Conservation (phyloP, 202 grass and related monocot genomes). For the Carex arenaria region DNA sequence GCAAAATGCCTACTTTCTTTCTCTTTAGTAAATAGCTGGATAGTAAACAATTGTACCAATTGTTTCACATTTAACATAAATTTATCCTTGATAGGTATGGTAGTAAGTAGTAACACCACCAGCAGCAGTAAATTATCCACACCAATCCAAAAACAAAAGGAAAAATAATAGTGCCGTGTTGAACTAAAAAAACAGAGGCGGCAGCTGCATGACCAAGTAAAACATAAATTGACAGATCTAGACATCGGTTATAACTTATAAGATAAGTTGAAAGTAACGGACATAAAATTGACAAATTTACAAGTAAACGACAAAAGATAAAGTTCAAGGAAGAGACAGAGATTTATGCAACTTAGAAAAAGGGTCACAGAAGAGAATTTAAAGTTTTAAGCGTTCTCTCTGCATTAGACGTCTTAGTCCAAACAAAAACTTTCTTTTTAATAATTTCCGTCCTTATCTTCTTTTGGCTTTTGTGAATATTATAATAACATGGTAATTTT, state of each 20-base stretch:
- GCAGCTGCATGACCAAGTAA: neutral
- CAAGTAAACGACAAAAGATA: neutral
- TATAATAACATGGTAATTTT: neutral
- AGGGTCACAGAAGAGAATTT: neutral
- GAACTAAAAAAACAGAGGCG: neutral
- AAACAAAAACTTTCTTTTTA: slow-evolving; percentile 3
- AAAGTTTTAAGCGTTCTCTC: neutral
- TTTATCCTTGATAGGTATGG: neutral
- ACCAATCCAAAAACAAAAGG: neutral
- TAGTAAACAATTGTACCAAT: neutral
- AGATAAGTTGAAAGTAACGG: neutral
- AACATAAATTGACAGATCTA: slow-evolving; percentile 4
- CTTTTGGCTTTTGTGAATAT: neutral
- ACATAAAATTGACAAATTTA: neutral
- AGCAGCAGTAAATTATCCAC: neutral
- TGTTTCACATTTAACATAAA: neutral
- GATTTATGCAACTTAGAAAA: neutral
- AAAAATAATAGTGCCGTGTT: neutral
- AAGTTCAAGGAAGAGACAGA: neutral
- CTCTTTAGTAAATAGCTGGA: no score
- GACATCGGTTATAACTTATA: neutral
- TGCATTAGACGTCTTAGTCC: neutral
- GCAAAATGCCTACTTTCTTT: no score
- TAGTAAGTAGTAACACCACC: neutral
- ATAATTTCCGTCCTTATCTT: neutral